Conservation (phyloP, 2,329 filamentous ascomycete genomes). For the Fusarium kyushuense region DNA sequence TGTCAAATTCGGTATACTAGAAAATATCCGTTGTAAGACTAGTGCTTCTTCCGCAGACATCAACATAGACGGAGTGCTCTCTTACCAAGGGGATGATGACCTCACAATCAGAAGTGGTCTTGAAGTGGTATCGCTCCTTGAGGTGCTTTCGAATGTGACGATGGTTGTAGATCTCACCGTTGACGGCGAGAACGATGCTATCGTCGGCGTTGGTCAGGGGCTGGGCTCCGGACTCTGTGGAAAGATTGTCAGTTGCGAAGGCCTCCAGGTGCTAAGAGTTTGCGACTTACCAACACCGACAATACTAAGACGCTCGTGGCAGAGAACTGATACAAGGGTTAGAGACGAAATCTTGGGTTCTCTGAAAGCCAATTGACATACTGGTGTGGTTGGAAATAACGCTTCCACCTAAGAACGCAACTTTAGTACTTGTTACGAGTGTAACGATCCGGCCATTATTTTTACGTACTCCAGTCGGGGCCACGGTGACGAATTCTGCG, state of each 20-base stretch:
- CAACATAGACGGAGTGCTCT: neutral
- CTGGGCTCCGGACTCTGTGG: constrained; percentile 89
- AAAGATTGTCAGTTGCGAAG: constrained; percentile 32
- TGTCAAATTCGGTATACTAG: constrained; percentile 90
- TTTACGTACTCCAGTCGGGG: constrained; percentile 93
- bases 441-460: constrained; percentile 4
- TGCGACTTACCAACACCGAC: constrained; percentile 86
- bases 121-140: constrained; percentile 91
- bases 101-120: constrained; percentile 98
- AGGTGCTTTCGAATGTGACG: constrained; percentile 90
- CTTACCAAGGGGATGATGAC: constrained; percentile 95
- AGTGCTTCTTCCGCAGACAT: neutral
- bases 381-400: constrained; percentile 91
- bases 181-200: constrained; percentile 91
- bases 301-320: constrained; percentile 97
- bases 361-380: constrained; percentile 60
- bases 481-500: constrained; percentile 91
- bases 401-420: constrained; percentile 77
- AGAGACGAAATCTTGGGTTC: constrained; percentile 30
- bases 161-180: constrained; percentile 99
- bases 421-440: constrained; percentile 47
- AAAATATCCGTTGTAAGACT: constrained; percentile 27
- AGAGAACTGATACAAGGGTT: constrained; percentile 74
- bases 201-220: constrained; percentile 93
- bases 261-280: constrained; percentile 23